Evolutionary conservation across 2,329 filamentous ascomycete species (phyloP).

Genomic region (Epichloe glyceriae): DNA sequence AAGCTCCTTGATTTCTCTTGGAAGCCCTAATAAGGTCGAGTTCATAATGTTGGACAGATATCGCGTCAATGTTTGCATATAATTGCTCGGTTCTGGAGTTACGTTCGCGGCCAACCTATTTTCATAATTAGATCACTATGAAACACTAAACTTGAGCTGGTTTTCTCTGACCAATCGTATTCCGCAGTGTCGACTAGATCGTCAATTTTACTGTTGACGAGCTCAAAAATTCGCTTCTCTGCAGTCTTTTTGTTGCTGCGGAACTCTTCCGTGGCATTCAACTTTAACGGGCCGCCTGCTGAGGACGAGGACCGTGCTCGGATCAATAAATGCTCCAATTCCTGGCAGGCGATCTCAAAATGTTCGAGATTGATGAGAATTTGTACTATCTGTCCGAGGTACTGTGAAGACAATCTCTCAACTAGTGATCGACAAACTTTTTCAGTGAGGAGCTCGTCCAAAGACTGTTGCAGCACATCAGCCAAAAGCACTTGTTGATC

Average conservation of each 20-base stretch:
- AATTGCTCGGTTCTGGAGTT: slow-evolving; percentile 67
- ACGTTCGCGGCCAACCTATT: slow-evolving; percentile 39
- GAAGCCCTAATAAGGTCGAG: slow-evolving; percentile 82
- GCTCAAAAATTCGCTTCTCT: slow-evolving; percentile 94
- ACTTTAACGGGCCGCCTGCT: slow-evolving; percentile 63
- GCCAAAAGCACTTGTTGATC: not conserved
- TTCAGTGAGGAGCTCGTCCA: slow-evolving; percentile 88
- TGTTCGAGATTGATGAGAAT: slow-evolving; percentile 96
- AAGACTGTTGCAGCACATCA: slow-evolving; percentile 38
- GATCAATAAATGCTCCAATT: slow-evolving; percentile 77
- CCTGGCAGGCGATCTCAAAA: slow-evolving; percentile 84
- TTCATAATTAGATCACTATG: not conserved
- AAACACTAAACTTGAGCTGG: slow-evolving; percentile 5
- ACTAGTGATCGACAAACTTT: slow-evolving; percentile 88
- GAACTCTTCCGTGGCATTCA: slow-evolving; percentile 79
- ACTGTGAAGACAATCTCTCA: slow-evolving; percentile 79
- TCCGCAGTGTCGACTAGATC: slow-evolving; percentile 94
- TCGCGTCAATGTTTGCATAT: slow-evolving; percentile 87
- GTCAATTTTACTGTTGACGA: slow-evolving; percentile 97
- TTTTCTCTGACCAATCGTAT: slow-evolving; percentile 63
- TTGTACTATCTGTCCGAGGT: slow-evolving; percentile 94
- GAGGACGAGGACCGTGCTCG: slow-evolving; percentile 72
- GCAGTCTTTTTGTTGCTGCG: slow-evolving; percentile 85
- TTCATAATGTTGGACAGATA: slow-evolving; percentile 96
- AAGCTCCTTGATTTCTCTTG: slow-evolving; percentile 88